Evolutionary conservation across 495 filamentous ascomycete genomes (phyloP).

Genomic region (Staphylotrichum tortipilum): DNA sequence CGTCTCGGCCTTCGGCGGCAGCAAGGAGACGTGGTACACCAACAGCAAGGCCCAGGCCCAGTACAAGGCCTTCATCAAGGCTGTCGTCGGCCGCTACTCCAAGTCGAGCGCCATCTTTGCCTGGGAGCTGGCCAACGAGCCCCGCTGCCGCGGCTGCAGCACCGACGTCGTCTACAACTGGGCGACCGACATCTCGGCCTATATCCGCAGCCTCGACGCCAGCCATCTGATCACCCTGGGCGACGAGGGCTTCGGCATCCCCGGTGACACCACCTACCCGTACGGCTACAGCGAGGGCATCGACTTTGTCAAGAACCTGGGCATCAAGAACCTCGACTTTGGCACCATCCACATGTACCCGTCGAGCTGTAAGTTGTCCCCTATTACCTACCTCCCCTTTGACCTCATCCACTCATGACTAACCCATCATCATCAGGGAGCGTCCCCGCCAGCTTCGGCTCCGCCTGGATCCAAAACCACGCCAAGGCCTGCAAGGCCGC

Average conservation of each 20-base stretch:
- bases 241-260: conserved; percentile 45
- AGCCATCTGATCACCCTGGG: conserved; percentile 62
- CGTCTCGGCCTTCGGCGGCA: conserved; percentile 52
- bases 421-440: conserved; percentile 27
- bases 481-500: conserved; percentile 42
- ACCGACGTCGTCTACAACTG: conserved; percentile 53
- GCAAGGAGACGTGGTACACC: conserved; percentile 48
- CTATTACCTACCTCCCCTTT: not conserved
- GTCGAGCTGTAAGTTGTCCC: conserved; percentile 26
- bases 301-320: conserved; percentile 51
- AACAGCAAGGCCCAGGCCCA: conserved; percentile 44
- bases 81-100: conserved; percentile 53
- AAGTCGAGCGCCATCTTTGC: conserved; percentile 52
- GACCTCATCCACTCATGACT: not conserved
- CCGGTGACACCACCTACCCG: conserved; percentile 43
- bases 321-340: conserved; percentile 47
- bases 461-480: conserved; percentile 51
- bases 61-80: conserved; percentile 55
- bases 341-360: conserved; percentile 59
- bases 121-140: conserved; percentile 68
- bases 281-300: conserved; percentile 48
- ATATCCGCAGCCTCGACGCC: conserved; percentile 56
- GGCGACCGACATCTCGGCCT: conserved; percentile 49
- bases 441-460: conserved; percentile 34
- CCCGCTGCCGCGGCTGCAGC: conserved; percentile 53